Conservation (phyloP, 2,329 filamentous ascomycete species). For the Fusarium heterosporum region DNA sequence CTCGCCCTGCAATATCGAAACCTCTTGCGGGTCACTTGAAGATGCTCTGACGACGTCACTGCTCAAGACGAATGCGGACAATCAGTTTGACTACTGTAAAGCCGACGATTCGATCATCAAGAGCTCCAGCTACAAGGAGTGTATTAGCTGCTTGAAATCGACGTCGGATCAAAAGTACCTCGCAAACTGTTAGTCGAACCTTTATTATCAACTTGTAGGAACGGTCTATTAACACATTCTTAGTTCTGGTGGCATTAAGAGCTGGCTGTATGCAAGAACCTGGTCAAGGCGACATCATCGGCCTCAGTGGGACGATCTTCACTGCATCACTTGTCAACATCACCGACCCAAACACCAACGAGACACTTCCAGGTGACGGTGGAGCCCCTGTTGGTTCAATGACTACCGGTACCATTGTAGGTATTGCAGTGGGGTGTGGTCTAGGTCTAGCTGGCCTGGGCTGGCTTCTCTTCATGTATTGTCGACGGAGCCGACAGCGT, state of each 20-base stretch:
- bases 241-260: constrained; percentile 61
- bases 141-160: constrained; percentile 58
- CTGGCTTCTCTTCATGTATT: constrained; percentile 62
- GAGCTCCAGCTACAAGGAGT: constrained; percentile 50
- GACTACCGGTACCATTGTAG: constrained; percentile 63
- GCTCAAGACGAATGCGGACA: constrained; percentile 33
- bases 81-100: constrained; percentile 57
- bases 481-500: constrained; percentile 48
- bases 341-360: constrained; percentile 50
- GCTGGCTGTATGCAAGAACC: constrained; percentile 63
- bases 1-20: constrained; percentile 58
- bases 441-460: constrained; percentile 57
- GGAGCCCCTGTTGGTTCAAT: constrained; percentile 49
- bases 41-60: constrained; percentile 50
- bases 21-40: constrained; percentile 57
- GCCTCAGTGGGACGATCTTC: constrained; percentile 60
- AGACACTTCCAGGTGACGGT: constrained; percentile 43
- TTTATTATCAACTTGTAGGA: no score
- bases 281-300: constrained; percentile 51
- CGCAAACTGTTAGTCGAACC: constrained; percentile 67
- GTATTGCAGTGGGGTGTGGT: constrained; percentile 62
- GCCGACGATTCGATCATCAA: constrained; percentile 53
- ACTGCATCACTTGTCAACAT: constrained; percentile 53
- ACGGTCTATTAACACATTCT: constrained; percentile 12
- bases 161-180: constrained; percentile 57